A percentile compares a stretch with the other conserved stretches of the same genome.
Evolutionary conservation across 2,329 filamentous ascomycete species (phyloP).

Genomic region (Monilinia laxa): DNA sequence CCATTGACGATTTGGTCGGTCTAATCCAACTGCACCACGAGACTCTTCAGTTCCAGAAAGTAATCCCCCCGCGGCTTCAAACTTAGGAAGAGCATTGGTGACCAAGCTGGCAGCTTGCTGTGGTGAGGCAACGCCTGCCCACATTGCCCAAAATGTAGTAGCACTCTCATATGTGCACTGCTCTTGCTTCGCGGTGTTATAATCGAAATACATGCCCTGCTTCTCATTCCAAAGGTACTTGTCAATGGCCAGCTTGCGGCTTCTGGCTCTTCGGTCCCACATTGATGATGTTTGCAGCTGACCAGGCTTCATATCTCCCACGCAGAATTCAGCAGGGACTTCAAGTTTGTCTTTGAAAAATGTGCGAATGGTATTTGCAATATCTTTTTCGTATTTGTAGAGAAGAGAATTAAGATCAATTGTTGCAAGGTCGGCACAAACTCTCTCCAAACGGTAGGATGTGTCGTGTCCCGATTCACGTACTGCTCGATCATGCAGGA

Average conservation of each 20-base stretch:
- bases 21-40: constrained; percentile 73
- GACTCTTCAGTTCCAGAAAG: constrained; percentile 88
- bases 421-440: constrained; percentile 85
- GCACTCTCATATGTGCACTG: constrained; percentile 84
- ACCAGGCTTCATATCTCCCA: constrained; percentile 62
- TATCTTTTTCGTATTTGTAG: constrained; percentile 97
- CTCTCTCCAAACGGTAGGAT: constrained; percentile 84
- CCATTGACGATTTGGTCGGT: constrained; percentile 94
- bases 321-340: constrained; percentile 82
- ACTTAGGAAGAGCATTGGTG: constrained; percentile 74
- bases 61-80: constrained; percentile 85
- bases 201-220: constrained; percentile 97
- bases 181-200: constrained; percentile 79
- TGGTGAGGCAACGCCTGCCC: constrained; percentile 85
- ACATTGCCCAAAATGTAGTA: constrained; percentile 97
- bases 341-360: constrained; percentile 79
- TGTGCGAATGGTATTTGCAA: constrained; percentile 79
- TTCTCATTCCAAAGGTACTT: constrained; percentile 92
- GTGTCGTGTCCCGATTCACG: constrained; percentile 97
- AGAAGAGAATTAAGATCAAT: constrained; percentile 92
- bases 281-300: constrained; percentile 77
- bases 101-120: constrained; percentile 85
- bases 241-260: constrained; percentile 81
- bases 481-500: constrained; percentile 91
- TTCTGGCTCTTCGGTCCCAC: constrained; percentile 87